Evolutionary conservation across 345 rosid species (phyloP).

Genomic region (Cardamine chenopodiifolia): DNA sequence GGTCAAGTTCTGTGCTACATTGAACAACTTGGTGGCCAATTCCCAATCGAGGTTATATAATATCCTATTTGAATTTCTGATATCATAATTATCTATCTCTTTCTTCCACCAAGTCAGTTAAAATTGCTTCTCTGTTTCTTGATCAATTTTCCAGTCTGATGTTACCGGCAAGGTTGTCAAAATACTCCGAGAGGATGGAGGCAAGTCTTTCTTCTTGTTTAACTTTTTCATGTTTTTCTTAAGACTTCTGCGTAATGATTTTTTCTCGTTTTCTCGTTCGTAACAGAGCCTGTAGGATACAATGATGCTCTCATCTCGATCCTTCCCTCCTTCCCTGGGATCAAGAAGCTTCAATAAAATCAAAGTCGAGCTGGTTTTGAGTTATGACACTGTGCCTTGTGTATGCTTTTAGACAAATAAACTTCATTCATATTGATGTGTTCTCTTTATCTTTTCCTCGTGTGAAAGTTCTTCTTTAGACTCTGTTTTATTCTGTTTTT

Average conservation of each 20-base stretch:
- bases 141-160: slow-evolving; percentile 60
- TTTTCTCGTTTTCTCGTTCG: neutral
- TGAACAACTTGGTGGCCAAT: slow-evolving; percentile 82
- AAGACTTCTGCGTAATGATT: neutral
- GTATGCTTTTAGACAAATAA: slow-evolving; percentile 36
- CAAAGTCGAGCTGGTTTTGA: slow-evolving; percentile 22
- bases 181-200: slow-evolving; percentile 79
- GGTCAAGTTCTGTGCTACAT: slow-evolving; percentile 88
- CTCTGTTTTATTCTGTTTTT: slow-evolving; percentile 14
- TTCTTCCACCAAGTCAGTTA: slow-evolving; percentile 10
- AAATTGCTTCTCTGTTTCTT: slow-evolving; percentile 9
- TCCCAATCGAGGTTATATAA: slow-evolving; percentile 69
- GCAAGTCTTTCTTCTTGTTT: slow-evolving; percentile 45
- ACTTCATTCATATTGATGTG: slow-evolving; percentile 33
- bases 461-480: slow-evolving; percentile 27
- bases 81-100: neutral
- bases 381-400: slow-evolving; percentile 28
- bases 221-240: neutral
- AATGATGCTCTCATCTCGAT: slow-evolving; percentile 80
- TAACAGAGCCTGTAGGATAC: slow-evolving; percentile 85
- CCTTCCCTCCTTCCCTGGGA: slow-evolving; percentile 89
- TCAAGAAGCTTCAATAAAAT: slow-evolving; percentile 77
- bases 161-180: slow-evolving; percentile 77
- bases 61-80: neutral
- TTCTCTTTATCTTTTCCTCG: neutral